Percentiles rank a stretch among this genome's conserved stretches.
Conservation (phyloP, 331 rosid genomes). For the Quercus phellos region DNA sequence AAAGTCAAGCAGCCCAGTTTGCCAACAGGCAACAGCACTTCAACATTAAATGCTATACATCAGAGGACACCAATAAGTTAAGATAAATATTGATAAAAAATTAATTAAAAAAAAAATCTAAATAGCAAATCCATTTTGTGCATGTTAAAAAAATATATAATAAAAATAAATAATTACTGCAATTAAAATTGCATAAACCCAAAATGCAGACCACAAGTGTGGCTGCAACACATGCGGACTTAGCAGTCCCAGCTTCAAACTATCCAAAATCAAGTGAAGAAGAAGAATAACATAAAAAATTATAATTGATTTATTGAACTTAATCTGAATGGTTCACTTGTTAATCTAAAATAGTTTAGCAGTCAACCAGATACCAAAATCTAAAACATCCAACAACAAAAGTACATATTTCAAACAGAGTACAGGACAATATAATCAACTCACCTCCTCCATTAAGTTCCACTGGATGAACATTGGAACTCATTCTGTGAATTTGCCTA, state of each 20-base stretch:
- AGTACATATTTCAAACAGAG: slow-evolving; percentile 4
- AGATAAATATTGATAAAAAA: background rate
- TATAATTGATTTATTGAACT: background rate
- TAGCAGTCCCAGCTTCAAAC: slow-evolving; percentile 9
- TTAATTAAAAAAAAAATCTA: background rate
- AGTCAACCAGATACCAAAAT: slow-evolving; percentile 7
- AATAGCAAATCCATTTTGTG: background rate
- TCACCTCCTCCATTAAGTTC: slow-evolving; percentile 65
- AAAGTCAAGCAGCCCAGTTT: background rate
- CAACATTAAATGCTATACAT: background rate
- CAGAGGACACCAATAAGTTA: background rate
- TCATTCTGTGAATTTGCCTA: slow-evolving; percentile 50
- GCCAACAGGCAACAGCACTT: background rate
- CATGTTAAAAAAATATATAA: background rate
- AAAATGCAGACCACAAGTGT: slow-evolving; percentile 8
- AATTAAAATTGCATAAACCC: background rate
- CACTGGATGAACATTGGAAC: slow-evolving; percentile 44
- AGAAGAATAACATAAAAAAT: slow-evolving; percentile 13
- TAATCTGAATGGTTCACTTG: background rate
- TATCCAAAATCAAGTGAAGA: slow-evolving; percentile 5
- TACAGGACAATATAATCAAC: slow-evolving; percentile 8
- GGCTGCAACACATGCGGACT: background rate
- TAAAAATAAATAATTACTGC: background rate
- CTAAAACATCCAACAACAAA: slow-evolving; percentile 2
- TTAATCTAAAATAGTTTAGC: background rate